Evolutionary conservation across 805 yeast genomes (phyloP).

Genomic region (Clavispora asparagi): DNA sequence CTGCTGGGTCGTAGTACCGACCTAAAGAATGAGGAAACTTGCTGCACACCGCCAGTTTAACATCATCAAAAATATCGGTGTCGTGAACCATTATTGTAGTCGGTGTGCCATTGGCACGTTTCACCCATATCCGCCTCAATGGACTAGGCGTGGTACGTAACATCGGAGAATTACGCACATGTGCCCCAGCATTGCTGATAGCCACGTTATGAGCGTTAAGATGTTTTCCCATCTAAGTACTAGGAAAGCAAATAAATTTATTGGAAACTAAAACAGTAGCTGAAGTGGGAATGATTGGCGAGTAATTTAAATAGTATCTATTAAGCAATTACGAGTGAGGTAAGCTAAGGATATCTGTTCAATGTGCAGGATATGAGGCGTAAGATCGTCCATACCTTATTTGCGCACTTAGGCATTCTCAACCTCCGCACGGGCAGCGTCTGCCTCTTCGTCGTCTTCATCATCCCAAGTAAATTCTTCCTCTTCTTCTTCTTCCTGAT

Average conservation of each 20-base stretch:
- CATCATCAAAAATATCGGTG: slow-evolving; percentile 72
- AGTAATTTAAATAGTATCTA: neutral
- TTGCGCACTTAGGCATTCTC: neutral
- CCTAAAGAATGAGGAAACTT: slow-evolving; percentile 69
- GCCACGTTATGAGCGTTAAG: neutral
- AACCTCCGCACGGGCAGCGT: slow-evolving; percentile 3
- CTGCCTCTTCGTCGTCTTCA: slow-evolving; percentile 42
- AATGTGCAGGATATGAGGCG: neutral
- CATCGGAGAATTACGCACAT: neutral
- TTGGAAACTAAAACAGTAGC: neutral
- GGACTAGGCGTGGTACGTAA: neutral
- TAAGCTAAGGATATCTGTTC: neutral
- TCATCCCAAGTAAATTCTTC: slow-evolving; percentile 51
- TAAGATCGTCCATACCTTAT: neutral
- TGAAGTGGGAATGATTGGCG: neutral
- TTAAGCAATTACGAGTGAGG: neutral
- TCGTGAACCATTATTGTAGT: slow-evolving; percentile 63
- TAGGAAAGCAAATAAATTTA: neutral
- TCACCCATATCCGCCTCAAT: slow-evolving; percentile 49
- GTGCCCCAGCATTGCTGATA: neutral
- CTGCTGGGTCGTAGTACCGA: slow-evolving; percentile 62
- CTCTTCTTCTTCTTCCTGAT: slow-evolving; percentile 47
- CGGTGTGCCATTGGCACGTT: slow-evolving; percentile 48
- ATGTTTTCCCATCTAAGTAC: neutral
- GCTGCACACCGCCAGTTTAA: slow-evolving; percentile 57